A percentile compares a stretch with the other conserved stretches of the same genome.
Evolutionary conservation across 768 basidiomycete genomes (phyloP).

Genomic region (Gelatoporia subvermispora): DNA sequence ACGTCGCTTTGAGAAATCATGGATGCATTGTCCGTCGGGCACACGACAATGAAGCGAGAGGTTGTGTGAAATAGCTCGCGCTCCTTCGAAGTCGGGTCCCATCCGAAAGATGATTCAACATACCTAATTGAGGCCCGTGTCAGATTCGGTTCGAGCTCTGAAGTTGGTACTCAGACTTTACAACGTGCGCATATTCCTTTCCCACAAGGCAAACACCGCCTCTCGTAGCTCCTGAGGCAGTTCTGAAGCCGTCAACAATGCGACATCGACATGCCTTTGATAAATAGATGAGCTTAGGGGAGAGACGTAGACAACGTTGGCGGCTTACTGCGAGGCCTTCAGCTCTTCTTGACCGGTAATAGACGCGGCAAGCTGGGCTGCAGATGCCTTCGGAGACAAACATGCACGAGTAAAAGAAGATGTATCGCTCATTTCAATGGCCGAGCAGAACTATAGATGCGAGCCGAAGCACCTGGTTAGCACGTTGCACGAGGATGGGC

Average conservation of each 20-base stretch:
- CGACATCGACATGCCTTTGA: neutral
- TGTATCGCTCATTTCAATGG: too few species aligned
- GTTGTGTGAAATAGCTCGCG: slow-evolving; percentile 12
- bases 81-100: slow-evolving; percentile 12
- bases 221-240: slow-evolving; percentile 32
- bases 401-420: neutral
- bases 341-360: too few species aligned
- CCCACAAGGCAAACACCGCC: slow-evolving; percentile 47
- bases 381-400: neutral
- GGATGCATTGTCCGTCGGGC: neutral
- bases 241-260: slow-evolving; percentile 18
- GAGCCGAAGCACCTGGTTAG: too few species aligned
- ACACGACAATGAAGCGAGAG: slow-evolving; percentile 9
- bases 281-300: too few species aligned
- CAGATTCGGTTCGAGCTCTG: neutral
- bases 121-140: neutral
- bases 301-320: too few species aligned
- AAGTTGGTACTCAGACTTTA: slow-evolving; percentile 8
- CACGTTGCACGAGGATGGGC: too few species aligned
- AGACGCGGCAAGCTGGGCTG: neutral
- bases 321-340: too few species aligned
- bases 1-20: slow-evolving; percentile 9
- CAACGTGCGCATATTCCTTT: slow-evolving; percentile 54
- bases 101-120: slow-evolving; percentile 15
- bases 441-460: too few species aligned